Evolutionary conservation across 345 rosid genomes (phyloP), one percentile per base, ranked within the genome.

Genomic region (Eucalyptus dawsonii): DNA sequence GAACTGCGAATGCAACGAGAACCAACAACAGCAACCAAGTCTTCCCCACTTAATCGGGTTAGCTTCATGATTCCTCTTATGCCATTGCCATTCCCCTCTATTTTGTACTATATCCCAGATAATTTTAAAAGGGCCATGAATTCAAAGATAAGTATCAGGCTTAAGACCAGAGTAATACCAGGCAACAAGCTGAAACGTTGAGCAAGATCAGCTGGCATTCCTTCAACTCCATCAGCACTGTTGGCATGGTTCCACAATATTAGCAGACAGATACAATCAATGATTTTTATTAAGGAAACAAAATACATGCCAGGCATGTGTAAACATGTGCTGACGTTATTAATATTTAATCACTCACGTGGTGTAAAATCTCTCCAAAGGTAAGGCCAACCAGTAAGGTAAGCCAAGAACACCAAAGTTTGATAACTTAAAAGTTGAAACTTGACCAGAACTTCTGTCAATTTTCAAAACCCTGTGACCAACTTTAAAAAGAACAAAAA

Each of bases 341-440:
- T 42, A 37, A 53, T 62, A n/a, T 31, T 72, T 17, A 49, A 86
- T 53, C 49, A 95, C 99, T 96, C 89, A 98, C 99, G 87, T 58
- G 87, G 96, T 90, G 89, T 93, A 95, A 91, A 95, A 93, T 90
- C 93, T 95, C 92, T 97, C 99, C 88, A 97, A 88, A 80, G 94
- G 96, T 90, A 87, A 90, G 88, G 93, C 86, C 87, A 94, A 81
- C 99, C 99, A 96, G 90, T 96, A 98, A 50, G 99, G 98, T 86
- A 98, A 93, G 90, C 99, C 99, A 90, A 98, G 97, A 87, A 93
- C 89, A 89, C 95, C 95, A 88, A 95, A 93, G 90, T 97, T 97
- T 56, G 98, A 95, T 89, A 97, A 93, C 90, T 92, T 92, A 88
- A 95, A 89, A 89, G 91, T 93, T 89, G 97, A 96, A 92, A 90